Conservation (phyloP, 2,329 filamentous ascomycete genomes). For the Pseudogymnoascus sp. region DNA sequence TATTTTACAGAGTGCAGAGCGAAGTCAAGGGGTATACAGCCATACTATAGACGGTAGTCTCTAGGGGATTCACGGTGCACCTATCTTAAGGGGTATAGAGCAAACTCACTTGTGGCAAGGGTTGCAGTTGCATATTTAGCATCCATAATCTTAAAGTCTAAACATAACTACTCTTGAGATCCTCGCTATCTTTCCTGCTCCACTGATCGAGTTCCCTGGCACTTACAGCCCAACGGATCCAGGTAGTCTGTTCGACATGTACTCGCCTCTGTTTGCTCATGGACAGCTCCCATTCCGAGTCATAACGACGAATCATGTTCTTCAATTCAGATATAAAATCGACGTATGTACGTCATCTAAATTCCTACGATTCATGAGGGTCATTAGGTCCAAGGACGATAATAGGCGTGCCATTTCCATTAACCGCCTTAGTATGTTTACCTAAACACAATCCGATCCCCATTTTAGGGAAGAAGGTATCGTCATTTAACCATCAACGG, state of each 20-base stretch:
- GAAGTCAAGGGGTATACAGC: background rate
- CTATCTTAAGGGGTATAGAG: too few species aligned
- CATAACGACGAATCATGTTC: too few species aligned
- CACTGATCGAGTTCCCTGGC: conserved; percentile 29
- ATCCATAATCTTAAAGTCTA: too few species aligned
- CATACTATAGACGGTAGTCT: too few species aligned
- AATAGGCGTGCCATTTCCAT: background rate
- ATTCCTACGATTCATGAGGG: background rate
- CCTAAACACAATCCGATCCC: background rate
- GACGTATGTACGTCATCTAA: background rate
- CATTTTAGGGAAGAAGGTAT: background rate
- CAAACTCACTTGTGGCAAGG: too few species aligned
- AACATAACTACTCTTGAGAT: too few species aligned
- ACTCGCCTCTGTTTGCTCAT: conserved; percentile 15
- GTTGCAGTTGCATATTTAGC: too few species aligned
- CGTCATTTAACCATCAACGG: too few species aligned
- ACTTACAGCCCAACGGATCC: conserved; percentile 31
- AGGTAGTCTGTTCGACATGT: conserved; percentile 29
- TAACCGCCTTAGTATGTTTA: background rate
- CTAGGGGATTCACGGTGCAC: too few species aligned
- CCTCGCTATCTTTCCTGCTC: conserved; percentile 9
- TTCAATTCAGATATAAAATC: background rate
- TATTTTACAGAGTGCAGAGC: background rate
- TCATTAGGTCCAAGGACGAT: background rate
- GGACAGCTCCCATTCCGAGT: too few species aligned